Evolutionary conservation across 148 eudicot species (phyloP), one percentile per base, ranked within the genome.

Genomic region (Cornus florida): DNA sequence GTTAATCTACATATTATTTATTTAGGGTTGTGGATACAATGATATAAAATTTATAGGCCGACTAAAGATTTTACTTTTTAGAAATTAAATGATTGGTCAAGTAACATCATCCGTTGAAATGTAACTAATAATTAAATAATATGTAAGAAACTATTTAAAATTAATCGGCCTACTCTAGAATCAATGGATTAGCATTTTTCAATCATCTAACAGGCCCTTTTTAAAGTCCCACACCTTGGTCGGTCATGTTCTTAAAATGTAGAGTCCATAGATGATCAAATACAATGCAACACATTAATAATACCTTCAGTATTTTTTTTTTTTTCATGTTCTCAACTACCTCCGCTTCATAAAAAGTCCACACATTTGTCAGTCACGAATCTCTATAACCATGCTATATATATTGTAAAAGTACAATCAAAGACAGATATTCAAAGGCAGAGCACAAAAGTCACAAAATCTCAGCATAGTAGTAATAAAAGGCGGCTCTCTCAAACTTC

Each of bases 401-500:
- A 9, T 43, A 43, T 43, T 43, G 19, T 53, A 62, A 20, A 62
- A 62, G 3, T 17, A 62, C 17, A 4, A 62, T 6, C 0, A 20
- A 62, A 62, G 7, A 62, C 24, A 62, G 6, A 62, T 75, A 38
- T 12, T 73, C 35, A 28, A 48, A 20, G 14, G 5, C 22, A 24
- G 31, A 48, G 64, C 17, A 72, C 6, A 66, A 57, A 6, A 7
- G 23, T 62, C 66, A 20, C 17, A 56, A 64, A 75, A 62, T 43
- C 48, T 39, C 43, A 7, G 43, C 6, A 39, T 28, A 35, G 38
- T 11, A 53, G 86, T 81, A 84, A 84, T 81, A 75, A 77, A 81
- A 81, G 81, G 84, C 84, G 84, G 86, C 84, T 78, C 20, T 7
- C 23, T 20, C 19, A 48, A 59, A 64, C 62, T 50, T 48, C 62